Base-by-base conservation (phyloP, 2,329 filamentous ascomycete species). In the Alternaria panax region DNA sequence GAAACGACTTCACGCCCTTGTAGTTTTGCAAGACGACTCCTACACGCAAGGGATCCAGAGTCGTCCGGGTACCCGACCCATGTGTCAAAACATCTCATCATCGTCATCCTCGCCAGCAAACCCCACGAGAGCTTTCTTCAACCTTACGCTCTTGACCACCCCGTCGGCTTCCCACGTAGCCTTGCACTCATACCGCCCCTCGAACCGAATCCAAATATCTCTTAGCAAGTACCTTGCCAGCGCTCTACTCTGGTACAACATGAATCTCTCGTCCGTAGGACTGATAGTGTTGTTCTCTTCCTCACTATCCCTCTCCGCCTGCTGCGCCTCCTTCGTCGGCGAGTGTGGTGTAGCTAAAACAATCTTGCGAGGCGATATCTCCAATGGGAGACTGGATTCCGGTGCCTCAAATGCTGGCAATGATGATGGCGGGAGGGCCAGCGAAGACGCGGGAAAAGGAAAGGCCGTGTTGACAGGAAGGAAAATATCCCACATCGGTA, bases 81-180 rank as follows among this genome's bases (percentile, higher is more conserved):
- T n/a, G 5, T 16, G 11, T 14, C 30, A 34, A 4, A 27, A 27
- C 25, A 5, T 27, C 25, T 27, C 30, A 9, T 48, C 45, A 36
- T 38, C 47, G 5, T 57, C 55, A 2, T 60, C 43, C 1, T 54
- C 43, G n/a, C 53, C 45, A 11, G 40, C 41, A 45, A 52, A 41
- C 24, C 56, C 61, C 9, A 66, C 51, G 16, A 62, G 34, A 25
- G 51, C 28, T 5, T 54, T 43, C 20, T 46, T 57, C 51, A 66
- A 24, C 30, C 62, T 57, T 5, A 66, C 47, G 4, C 42, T 45
- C 1, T 25, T 50, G 1, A 27, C 56, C 24, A 54, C 18, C 7
- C 59, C 61, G 52, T 64, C 53, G n/a, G 54, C 54, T n/a, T 61
- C 62, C 59, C 61, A 66, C n/a, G 27, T 57, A 7, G 59, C 64